These are phyloP conservation scores for Urtica urens DNA, from an alignment of 306 rosid species.

Conservation along the genomic window DNA sequence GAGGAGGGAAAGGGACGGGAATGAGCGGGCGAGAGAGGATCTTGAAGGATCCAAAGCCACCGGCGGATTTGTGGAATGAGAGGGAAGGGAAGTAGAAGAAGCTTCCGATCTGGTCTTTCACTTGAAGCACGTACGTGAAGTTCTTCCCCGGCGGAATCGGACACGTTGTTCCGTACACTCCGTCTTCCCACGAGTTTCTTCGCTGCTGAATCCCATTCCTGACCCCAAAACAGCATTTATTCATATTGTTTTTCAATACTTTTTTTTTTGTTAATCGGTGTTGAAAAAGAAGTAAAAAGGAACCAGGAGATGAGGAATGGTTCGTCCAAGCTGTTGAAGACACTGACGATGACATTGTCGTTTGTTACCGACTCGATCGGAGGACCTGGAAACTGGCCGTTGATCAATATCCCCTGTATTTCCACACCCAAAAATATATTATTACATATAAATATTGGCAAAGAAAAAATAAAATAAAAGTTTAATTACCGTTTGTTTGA, in stretches of 20 bases:
- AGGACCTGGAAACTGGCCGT: conserved; percentile 91
- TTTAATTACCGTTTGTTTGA: conserved; percentile 49
- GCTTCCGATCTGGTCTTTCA: conserved; percentile 88
- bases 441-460: neutral
- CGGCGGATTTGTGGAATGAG: conserved; percentile 82
- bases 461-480: neutral
- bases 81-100: conserved; percentile 82
- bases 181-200: conserved; percentile 90
- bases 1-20: conserved; percentile 74
- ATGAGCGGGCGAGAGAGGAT: conserved; percentile 58
- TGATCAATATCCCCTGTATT: conserved; percentile 73
- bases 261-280: no score
- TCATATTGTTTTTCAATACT: neutral
- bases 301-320: conserved; percentile 82
- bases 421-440: conserved; percentile 9
- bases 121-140: conserved; percentile 75
- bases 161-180: conserved; percentile 80
- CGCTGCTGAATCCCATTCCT: conserved; percentile 86
- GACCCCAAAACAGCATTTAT: conserved; percentile 2
- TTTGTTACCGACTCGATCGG: conserved; percentile 69
- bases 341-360: conserved; percentile 70
- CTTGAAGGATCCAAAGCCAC: conserved; percentile 63
- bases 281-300: conserved; percentile 4
- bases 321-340: conserved; percentile 70
- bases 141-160: conserved; percentile 78